phyloP scores from a whole-genome alignment of 2,329 filamentous ascomycete species.

The Diatrype stigma region DNA sequence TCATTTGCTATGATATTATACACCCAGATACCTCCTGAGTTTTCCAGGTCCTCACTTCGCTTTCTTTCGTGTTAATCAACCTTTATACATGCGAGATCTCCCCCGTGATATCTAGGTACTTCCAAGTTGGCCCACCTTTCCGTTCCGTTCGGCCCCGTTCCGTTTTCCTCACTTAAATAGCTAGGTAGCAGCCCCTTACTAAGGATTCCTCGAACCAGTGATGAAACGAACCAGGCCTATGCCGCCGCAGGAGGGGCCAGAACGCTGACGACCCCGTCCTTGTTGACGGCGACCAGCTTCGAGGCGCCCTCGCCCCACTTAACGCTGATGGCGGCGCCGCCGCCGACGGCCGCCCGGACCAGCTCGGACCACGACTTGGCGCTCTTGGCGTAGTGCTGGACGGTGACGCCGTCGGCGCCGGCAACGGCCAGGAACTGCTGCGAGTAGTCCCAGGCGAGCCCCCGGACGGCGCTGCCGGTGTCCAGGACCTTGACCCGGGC shows the following conservation, averaged over 20 bases:
- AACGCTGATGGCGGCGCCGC: conserved; percentile 55
- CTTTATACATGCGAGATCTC: background rate
- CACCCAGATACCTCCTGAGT: background rate
- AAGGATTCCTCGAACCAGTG: too few species aligned
- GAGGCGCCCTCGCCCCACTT: conserved; percentile 74
- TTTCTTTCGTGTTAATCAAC: background rate
- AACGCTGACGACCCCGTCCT: conserved; percentile 70
- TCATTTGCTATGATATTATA: background rate
- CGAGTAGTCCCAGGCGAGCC: conserved; percentile 87
- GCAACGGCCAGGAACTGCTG: conserved; percentile 86
- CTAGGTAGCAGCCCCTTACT: too few species aligned
- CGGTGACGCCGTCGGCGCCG: conserved; percentile 74
- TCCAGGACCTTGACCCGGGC: conserved; percentile 81
- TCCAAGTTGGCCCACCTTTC: too few species aligned
- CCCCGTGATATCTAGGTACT: background rate
- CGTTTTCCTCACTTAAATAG: too few species aligned
- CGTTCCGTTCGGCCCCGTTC: too few species aligned
- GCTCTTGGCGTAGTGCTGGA: conserved; percentile 85
- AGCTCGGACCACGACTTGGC: conserved; percentile 87
- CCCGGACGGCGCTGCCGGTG: conserved; percentile 71
- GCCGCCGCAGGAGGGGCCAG: conserved; percentile 52
- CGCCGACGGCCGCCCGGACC: conserved; percentile 67
- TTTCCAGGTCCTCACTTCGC: background rate
- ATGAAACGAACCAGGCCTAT: too few species aligned
- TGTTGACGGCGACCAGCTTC: conserved; percentile 69